phyloP scores from a whole-genome alignment of 345 rosid species.

The Nasturtium officinale region DNA sequence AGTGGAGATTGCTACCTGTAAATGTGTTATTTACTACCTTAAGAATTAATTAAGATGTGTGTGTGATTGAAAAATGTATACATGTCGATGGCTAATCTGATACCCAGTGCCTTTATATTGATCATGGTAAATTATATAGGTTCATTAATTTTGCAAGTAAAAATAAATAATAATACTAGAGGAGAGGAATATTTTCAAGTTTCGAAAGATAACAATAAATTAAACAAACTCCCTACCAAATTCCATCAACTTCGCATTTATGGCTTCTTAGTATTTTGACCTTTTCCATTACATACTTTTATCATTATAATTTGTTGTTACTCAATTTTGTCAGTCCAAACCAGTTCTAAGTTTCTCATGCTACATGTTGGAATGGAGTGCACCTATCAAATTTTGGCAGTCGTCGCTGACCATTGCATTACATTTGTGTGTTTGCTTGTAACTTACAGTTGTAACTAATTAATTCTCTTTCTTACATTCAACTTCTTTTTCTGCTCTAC shows the following conservation, averaged over 20 bases:
- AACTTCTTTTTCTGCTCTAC: conserved; percentile 31
- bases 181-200: conserved; percentile 16
- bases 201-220: conserved; percentile 23
- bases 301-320: conserved; percentile 1
- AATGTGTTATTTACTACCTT: background rate
- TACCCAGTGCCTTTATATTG: background rate
- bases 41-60: background rate
- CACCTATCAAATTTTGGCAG: conserved; percentile 25
- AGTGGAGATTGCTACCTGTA: background rate
- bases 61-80: background rate
- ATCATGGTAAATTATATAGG: conserved; percentile 5
- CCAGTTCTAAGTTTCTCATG: conserved; percentile 18
- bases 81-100: background rate
- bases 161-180: conserved; percentile 9
- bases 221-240: conserved; percentile 36
- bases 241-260: conserved; percentile 37
- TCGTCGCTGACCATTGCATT: conserved; percentile 34
- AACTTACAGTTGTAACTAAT: conserved; percentile 28
- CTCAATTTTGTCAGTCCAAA: conserved; percentile 28
- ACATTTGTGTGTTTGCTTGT: conserved; percentile 27
- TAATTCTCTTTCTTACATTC: conserved; percentile 7
- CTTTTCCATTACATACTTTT: background rate
- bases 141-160: conserved; percentile 7
- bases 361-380: conserved; percentile 28
- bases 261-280: conserved; percentile 33